Conservation (phyloP, 2,329 filamentous ascomycete genomes). For the Cladobotryum mycophilum region DNA sequence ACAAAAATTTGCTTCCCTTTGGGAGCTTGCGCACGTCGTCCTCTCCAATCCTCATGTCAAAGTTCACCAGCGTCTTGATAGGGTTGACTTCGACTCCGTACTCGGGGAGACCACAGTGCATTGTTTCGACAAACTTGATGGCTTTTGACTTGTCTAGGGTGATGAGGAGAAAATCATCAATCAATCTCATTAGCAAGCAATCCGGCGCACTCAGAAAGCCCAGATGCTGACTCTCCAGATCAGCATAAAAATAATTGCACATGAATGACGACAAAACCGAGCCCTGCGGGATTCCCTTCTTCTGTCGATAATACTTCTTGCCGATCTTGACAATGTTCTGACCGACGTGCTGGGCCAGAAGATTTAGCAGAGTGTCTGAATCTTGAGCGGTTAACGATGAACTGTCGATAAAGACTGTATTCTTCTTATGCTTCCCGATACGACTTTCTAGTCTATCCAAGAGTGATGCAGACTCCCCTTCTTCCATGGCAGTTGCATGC, state of each 20-base stretch:
- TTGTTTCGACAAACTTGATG: constrained; percentile 63
- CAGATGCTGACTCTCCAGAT: constrained; percentile 67
- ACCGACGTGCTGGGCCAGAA: constrained; percentile 74
- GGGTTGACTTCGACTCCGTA: constrained; percentile 77
- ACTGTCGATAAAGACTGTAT: constrained; percentile 73
- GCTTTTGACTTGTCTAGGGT: constrained; percentile 65
- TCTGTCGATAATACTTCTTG: constrained; percentile 83
- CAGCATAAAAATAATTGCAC: constrained; percentile 94
- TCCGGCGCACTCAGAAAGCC: constrained; percentile 53
- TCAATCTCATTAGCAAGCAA: constrained; percentile 69
- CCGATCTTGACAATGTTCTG: constrained; percentile 83
- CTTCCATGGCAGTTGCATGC: constrained; percentile 43
- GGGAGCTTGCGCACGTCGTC: constrained; percentile 43
- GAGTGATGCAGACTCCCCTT: constrained; percentile 38
- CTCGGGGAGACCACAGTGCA: constrained; percentile 71
- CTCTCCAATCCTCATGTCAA: constrained; percentile 56
- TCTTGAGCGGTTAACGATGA: constrained; percentile 52
- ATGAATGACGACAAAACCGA: constrained; percentile 80
- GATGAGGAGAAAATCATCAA: constrained; percentile 90
- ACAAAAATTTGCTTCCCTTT: constrained; percentile 59
- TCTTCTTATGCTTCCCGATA: constrained; percentile 42
- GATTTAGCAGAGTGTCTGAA: constrained; percentile 55
- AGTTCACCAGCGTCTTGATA: constrained; percentile 79
- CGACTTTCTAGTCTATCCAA: constrained; percentile 36
- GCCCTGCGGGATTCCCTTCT: constrained; percentile 84